phyloP scores from a whole-genome alignment of 192 early-diverging fungal species.

The Umbelopsis isabellina region DNA sequence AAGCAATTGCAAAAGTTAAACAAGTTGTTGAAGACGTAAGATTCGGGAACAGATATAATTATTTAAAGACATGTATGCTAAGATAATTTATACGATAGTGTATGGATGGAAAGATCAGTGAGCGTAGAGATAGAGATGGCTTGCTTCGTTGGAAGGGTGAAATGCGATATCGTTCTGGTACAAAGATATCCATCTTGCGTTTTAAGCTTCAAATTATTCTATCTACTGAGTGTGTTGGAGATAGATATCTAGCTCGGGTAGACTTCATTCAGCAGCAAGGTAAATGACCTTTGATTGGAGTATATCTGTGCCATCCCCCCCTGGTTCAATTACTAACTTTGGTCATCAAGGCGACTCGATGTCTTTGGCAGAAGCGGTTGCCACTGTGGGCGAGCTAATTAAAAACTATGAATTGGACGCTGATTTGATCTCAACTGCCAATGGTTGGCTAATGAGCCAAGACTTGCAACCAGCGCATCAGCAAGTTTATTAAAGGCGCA shows the following conservation, averaged over 20 bases:
- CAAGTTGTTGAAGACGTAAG: constrained; percentile 34
- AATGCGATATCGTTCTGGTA: constrained; percentile 26
- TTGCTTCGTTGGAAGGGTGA: constrained; percentile 29
- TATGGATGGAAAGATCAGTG: constrained; percentile 32
- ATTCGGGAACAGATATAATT: no score
- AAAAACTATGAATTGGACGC: constrained; percentile 33
- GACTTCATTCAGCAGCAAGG: constrained; percentile 38
- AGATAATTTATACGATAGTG: not conserved
- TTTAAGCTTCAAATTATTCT: constrained; percentile 30
- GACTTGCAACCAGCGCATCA: not conserved
- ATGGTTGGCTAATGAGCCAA: constrained; percentile 26
- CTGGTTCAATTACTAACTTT: no score
- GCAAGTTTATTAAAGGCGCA: not conserved
- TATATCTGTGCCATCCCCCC: not conserved
- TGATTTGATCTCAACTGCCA: constrained; percentile 27
- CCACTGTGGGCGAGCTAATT: constrained; percentile 22
- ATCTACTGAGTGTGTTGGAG: not conserved
- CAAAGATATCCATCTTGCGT: constrained; percentile 15
- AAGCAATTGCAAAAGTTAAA: constrained; percentile 29
- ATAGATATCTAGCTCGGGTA: constrained; percentile 16
- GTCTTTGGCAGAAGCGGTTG: constrained; percentile 25
- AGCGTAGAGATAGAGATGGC: constrained; percentile 28
- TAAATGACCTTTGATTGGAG: not conserved
- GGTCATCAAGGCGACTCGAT: constrained; percentile 23
- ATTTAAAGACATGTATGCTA: not conserved